Conservation (phyloP, 805 yeast species). For the Metschnikowia similis region DNA sequence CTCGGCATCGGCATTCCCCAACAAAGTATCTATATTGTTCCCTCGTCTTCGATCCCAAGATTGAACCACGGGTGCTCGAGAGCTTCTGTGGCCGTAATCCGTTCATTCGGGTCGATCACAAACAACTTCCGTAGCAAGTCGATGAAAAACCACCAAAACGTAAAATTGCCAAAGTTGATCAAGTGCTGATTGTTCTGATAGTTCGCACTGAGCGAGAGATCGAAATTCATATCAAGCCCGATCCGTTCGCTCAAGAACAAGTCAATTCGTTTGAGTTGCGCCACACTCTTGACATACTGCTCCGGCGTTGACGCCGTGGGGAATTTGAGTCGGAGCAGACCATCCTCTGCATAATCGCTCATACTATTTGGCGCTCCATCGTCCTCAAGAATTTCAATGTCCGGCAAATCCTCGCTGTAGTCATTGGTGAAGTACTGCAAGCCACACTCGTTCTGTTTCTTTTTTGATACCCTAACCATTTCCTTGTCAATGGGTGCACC, state of each 20-base stretch:
- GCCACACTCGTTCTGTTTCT: constrained; percentile 39
- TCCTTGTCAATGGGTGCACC: constrained; percentile 48
- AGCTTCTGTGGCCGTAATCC: constrained; percentile 40
- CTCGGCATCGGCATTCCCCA: neutral
- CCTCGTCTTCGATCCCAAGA: constrained; percentile 45
- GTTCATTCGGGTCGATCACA: constrained; percentile 34
- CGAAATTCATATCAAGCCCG: constrained; percentile 38
- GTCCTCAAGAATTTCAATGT: constrained; percentile 26
- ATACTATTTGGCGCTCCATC: constrained; percentile 11
- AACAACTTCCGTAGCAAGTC: constrained; percentile 37
- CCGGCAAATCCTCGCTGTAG: constrained; percentile 11
- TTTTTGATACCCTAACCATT: constrained; percentile 33
- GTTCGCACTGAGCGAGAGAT: constrained; percentile 35
- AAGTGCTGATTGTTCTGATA: constrained; percentile 34
- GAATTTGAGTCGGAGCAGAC: constrained; percentile 29
- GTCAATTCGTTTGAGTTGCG: constrained; percentile 40
- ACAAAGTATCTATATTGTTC: constrained; percentile 22
- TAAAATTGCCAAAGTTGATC: constrained; percentile 57
- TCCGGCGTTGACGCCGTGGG: constrained; percentile 38
- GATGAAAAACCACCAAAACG: constrained; percentile 78
- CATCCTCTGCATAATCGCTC: constrained; percentile 16
- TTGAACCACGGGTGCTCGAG: constrained; percentile 47
- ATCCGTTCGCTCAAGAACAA: constrained; percentile 38
- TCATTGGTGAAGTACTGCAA: constrained; percentile 31
- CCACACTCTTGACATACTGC: constrained; percentile 38